These are phyloP conservation scores for Ploettnerulaceae sp. DNA, from an alignment of 2,329 filamentous ascomycete genomes.

Conservation along the genomic window DNA sequence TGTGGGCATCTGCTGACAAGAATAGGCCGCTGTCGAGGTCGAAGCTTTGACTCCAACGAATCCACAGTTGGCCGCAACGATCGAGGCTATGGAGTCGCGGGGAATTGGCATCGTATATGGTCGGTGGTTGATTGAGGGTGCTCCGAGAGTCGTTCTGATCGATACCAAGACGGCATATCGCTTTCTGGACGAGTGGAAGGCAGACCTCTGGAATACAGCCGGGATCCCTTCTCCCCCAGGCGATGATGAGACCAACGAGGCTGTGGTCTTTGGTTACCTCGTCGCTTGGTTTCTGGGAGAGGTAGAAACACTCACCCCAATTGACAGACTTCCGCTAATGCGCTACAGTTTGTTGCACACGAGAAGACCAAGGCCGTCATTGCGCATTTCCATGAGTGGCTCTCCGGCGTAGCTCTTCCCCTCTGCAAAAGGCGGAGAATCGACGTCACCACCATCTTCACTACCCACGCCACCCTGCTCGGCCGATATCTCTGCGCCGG, in stretches of 20 bases:
- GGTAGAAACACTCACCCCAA: slow-evolving; percentile 46
- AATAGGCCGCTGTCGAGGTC: slow-evolving; percentile 90
- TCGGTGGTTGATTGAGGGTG: slow-evolving; percentile 95
- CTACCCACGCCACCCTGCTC: slow-evolving; percentile 91
- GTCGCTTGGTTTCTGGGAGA: slow-evolving; percentile 98
- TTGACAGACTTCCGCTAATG: slow-evolving; percentile 15
- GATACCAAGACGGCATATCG: slow-evolving; percentile 91
- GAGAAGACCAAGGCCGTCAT: slow-evolving; percentile 90
- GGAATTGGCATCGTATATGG: slow-evolving; percentile 90
- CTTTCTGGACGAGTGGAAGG: slow-evolving; percentile 94
- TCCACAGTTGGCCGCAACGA: slow-evolving; percentile 73
- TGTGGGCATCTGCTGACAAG: slow-evolving; percentile 23
- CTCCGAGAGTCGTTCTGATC: slow-evolving; percentile 87
- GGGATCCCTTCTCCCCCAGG: slow-evolving; percentile 89
- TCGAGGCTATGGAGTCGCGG: slow-evolving; percentile 87
- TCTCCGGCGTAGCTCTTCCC: slow-evolving; percentile 88
- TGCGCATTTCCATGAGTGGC: slow-evolving; percentile 98
- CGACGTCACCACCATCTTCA: slow-evolving; percentile 97
- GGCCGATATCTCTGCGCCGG: slow-evolving; percentile 95
- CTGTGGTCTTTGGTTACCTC: slow-evolving; percentile 94
- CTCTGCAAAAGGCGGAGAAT: slow-evolving; percentile 91
- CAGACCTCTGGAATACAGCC: slow-evolving; percentile 87
- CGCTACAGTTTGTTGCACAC: slow-evolving; percentile 76
- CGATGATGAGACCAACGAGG: slow-evolving; percentile 94
- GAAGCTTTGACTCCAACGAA: slow-evolving; percentile 84